Evolutionary conservation across 2,329 filamentous ascomycete genomes (phyloP).

Genomic region (Aspergillus calidoustus): DNA sequence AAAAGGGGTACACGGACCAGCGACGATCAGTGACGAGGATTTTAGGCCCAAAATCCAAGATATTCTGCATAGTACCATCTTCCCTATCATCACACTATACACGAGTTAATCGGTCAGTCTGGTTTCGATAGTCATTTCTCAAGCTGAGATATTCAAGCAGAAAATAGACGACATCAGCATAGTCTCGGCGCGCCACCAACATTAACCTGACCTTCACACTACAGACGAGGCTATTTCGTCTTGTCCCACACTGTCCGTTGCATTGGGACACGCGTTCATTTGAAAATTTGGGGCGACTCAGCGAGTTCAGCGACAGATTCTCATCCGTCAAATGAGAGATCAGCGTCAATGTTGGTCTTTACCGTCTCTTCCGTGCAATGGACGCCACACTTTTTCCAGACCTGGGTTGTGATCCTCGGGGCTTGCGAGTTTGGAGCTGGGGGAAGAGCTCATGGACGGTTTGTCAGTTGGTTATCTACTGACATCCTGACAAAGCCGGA

Average conservation of each 20-base stretch:
- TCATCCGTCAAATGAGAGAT: slow-evolving; percentile 16
- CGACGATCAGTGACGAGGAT: slow-evolving; percentile 1
- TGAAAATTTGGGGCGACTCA: slow-evolving; percentile 8
- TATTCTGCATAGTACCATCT: background rate
- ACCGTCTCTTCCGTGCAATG: background rate
- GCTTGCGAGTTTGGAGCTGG: background rate
- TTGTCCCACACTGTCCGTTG: slow-evolving; percentile 16
- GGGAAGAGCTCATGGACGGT: background rate
- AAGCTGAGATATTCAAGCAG: background rate
- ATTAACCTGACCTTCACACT: background rate
- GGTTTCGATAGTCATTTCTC: background rate
- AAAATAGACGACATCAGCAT: background rate
- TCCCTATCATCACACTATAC: background rate
- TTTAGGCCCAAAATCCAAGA: background rate
- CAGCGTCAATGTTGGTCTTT: slow-evolving; percentile 10
- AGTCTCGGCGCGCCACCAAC: slow-evolving; percentile 4
- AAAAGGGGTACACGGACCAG: slow-evolving; percentile 1
- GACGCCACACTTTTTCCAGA: slow-evolving; percentile 15
- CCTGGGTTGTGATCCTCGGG: background rate
- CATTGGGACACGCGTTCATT: slow-evolving; percentile 13
- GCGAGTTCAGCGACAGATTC: background rate
- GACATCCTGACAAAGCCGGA: background rate
- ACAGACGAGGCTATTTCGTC: slow-evolving; percentile 12
- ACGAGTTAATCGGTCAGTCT: background rate
- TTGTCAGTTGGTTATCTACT: background rate